Conservation (phyloP, 83 land plant genomes). For the Picea abies region DNA sequence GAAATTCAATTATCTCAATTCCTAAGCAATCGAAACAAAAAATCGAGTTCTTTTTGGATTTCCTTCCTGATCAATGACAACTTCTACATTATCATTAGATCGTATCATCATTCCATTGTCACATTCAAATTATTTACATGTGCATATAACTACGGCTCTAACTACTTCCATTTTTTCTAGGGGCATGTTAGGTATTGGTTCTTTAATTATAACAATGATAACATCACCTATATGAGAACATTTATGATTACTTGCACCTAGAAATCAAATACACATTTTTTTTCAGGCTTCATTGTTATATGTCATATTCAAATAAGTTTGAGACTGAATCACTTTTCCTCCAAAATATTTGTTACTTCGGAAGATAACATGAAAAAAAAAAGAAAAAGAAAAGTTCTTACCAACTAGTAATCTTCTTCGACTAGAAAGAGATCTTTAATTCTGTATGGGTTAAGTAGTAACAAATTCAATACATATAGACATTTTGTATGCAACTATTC, state of each 20-base stretch:
- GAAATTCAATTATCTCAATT: constrained; percentile 12
- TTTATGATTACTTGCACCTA: constrained; percentile 20
- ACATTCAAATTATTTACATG: constrained; percentile 16
- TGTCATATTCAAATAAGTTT: constrained; percentile 22
- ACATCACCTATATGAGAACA: constrained; percentile 29
- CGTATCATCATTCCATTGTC: constrained; percentile 18
- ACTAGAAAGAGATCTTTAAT: not conserved
- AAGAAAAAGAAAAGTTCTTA: not conserved
- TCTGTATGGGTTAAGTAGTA: not conserved
- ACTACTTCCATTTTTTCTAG: constrained; percentile 12
- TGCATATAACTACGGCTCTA: constrained; percentile 16
- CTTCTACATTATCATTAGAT: not conserved
- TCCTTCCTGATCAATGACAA: constrained; percentile 7
- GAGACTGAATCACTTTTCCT: constrained; percentile 24
- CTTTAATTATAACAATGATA: constrained; percentile 32
- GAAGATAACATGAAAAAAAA: not conserved
- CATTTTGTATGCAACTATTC: constrained; percentile 34
- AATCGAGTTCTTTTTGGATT: not conserved
- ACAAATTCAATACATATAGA: constrained; percentile 23
- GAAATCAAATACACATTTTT: constrained; percentile 16
- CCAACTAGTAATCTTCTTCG: not conserved
- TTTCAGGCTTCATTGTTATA: constrained; percentile 8
- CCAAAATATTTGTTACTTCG: not conserved
- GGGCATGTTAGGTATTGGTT: constrained; percentile 24
- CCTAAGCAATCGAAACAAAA: not conserved